Conservation (phyloP, 257 asterid genomes). For the Scutellaria minor region DNA sequence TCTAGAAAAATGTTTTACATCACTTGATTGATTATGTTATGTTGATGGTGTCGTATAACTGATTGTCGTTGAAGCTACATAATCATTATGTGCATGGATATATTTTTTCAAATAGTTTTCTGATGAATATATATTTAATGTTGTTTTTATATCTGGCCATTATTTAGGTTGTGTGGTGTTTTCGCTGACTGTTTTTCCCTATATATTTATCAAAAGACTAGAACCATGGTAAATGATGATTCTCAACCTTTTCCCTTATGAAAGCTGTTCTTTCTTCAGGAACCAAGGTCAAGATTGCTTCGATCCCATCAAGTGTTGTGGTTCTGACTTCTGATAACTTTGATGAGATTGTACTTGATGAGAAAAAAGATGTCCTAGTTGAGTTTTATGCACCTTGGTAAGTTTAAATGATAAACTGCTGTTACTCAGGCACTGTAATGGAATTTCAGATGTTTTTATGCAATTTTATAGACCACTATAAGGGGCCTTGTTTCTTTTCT, state of each 20-base stretch:
- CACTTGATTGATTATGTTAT: constrained; percentile 14
- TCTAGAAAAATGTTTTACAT: not conserved
- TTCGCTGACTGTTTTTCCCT: not conserved
- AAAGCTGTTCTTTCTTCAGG: constrained; percentile 51
- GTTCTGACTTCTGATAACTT: constrained; percentile 74
- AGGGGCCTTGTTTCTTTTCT: constrained; percentile 1
- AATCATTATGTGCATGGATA: constrained; percentile 11
- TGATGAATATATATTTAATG: not conserved
- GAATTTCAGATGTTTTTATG: not conserved
- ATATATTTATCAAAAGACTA: not conserved
- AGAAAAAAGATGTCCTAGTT: constrained; percentile 79
- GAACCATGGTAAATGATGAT: constrained; percentile 12
- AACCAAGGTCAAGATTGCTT: constrained; percentile 82
- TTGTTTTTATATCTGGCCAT: constrained; percentile 5
- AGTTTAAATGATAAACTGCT: constrained; percentile 28
- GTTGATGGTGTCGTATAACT: constrained; percentile 16
- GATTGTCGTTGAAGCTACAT: constrained; percentile 21
- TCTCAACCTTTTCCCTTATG: constrained; percentile 13
- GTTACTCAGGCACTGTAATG: constrained; percentile 11
- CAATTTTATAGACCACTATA: not conserved
- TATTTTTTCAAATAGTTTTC: not conserved
- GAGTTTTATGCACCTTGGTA: constrained; percentile 99
- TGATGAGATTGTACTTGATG: constrained; percentile 77
- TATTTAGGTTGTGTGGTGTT: not conserved
- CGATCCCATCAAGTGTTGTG: constrained; percentile 76